phyloP scores from a whole-genome alignment of 2,329 filamentous ascomycete species.

The Trichoderma brevicompactum region DNA sequence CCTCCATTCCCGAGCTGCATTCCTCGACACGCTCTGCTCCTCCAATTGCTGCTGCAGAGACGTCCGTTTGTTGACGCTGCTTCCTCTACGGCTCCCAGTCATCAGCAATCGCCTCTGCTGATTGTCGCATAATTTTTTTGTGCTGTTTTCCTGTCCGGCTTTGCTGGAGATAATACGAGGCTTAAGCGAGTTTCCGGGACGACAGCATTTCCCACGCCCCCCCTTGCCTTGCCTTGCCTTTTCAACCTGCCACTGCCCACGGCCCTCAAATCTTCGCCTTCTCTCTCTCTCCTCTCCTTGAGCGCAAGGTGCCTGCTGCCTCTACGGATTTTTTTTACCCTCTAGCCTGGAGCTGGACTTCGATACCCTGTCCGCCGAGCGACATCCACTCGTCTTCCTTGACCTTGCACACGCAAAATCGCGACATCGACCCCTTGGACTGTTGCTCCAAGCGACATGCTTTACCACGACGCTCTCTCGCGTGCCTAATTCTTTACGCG shows the following conservation, averaged over 20 bases:
- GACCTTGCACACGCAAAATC: constrained; percentile 10
- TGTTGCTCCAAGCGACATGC: constrained; percentile 23
- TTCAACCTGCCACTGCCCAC: constrained; percentile 13
- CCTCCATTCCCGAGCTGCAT: constrained; percentile 16
- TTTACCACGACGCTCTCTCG: neutral
- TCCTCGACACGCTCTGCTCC: neutral
- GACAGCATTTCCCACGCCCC: constrained; percentile 18
- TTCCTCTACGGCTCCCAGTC: too few species aligned
- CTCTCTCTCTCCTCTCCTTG: neutral
- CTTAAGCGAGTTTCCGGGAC: constrained; percentile 25
- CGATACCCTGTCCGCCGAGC: constrained; percentile 6
- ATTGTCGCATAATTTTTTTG: neutral
- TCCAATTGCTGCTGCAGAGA: neutral
- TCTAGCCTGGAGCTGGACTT: constrained; percentile 21
- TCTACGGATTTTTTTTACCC: neutral
- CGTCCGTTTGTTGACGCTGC: constrained; percentile 5
- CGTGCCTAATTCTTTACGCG: constrained; percentile 11
- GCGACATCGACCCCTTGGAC: constrained; percentile 22
- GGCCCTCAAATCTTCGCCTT: neutral
- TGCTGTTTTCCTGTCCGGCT: neutral
- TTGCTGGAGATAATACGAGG: constrained; percentile 21
- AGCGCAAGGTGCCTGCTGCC: constrained; percentile 6
- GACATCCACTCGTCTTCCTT: neutral
- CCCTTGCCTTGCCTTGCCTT: constrained; percentile 16
- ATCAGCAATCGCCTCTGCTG: neutral